Evolutionary conservation across 1,284 basidiomycete genomes (phyloP), one percentile per base, ranked within the genome.

Genomic region (Ceratobasidium sp.): DNA sequence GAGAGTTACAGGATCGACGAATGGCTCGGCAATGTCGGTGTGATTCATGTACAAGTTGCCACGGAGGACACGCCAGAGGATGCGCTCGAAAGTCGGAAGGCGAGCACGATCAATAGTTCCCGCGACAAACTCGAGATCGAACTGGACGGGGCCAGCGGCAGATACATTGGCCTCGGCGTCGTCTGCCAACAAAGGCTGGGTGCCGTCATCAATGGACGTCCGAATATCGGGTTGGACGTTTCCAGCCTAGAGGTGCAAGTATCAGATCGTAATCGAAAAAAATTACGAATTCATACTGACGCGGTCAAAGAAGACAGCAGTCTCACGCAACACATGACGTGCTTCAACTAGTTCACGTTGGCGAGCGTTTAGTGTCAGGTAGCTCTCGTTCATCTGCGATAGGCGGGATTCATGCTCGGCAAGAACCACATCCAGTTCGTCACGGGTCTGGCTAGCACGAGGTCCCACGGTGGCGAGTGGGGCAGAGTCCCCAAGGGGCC

Each of bases 41-140:
- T 98, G 95, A 84, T 99, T 99, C 96, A 99, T 98, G 85, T 98
- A 99, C 36, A 99, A 85, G 81, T 99, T 99, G 71, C 97, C 97
- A 75, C 97, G 92, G 32, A 99, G 87, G 32, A 99, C 94, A 77
- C 97, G 93, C 97, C 97, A 99, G 71, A 99, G 88, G 26, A 99
- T 94, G 43, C 97, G 92, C 82, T 99, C 97, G 72, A 99, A 98
- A 10, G 94, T 97, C 1, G 94, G 88, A 80, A 98, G 88, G 74
- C 96, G 91, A 21, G 90, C 84, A 72, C 97, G 93, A 78, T 99
- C 97, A 77, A 99, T 96, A 0, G 97, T 98, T 45, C 97, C 97
- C 14, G 97, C 92, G 30, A 99, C 93, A 77, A 99, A 99, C 90
- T 97, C 95, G 59, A 98, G 87, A 81, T 98, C 97, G 77, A 96